These are phyloP conservation scores for Leccinum pellstonianum DNA, from an alignment of 768 basidiomycete species.

Conservation along the genomic window DNA sequence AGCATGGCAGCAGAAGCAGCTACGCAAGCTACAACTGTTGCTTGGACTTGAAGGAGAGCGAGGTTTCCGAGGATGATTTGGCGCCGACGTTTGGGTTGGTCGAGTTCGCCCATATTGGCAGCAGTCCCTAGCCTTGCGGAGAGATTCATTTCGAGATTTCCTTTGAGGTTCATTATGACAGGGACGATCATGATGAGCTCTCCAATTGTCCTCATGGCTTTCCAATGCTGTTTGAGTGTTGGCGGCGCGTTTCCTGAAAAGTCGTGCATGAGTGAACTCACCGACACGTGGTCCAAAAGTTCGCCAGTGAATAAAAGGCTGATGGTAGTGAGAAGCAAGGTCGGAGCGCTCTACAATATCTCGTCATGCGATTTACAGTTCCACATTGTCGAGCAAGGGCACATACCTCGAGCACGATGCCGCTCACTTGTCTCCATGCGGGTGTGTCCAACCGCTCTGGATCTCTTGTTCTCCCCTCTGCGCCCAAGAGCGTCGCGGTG, in stretches of 20 bases:
- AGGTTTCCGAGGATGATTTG: slow-evolving; percentile 79
- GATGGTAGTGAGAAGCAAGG: slow-evolving; percentile 77
- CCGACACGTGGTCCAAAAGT: slow-evolving; percentile 83
- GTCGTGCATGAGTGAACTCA: slow-evolving; percentile 37
- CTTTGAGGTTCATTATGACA: slow-evolving; percentile 91
- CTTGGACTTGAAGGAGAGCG: slow-evolving; percentile 88
- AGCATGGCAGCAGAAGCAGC: slow-evolving; percentile 77
- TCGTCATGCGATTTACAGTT: slow-evolving; percentile 3
- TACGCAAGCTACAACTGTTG: slow-evolving; percentile 82
- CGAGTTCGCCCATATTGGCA: slow-evolving; percentile 90
- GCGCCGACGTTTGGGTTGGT: slow-evolving; percentile 60
- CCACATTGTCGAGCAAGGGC: neutral
- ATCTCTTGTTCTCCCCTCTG: slow-evolving; percentile 29
- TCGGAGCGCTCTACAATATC: slow-evolving; percentile 71
- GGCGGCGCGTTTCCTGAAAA: slow-evolving; percentile 3
- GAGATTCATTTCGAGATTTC: slow-evolving; percentile 99
- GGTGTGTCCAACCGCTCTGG: slow-evolving; percentile 23
- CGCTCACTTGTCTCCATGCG: slow-evolving; percentile 55
- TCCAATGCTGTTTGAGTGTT: slow-evolving; percentile 64
- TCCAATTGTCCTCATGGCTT: slow-evolving; percentile 84
- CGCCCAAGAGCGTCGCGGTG: slow-evolving; percentile 42
- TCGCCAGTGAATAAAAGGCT: slow-evolving; percentile 91
- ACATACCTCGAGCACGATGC: slow-evolving; percentile 72
- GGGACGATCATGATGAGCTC: slow-evolving; percentile 97
- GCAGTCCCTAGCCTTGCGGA: slow-evolving; percentile 94